Evolutionary conservation across 208 protist species (phyloP), one percentile per base, ranked within the genome.

Genomic region (Leishmania tropica): DNA sequence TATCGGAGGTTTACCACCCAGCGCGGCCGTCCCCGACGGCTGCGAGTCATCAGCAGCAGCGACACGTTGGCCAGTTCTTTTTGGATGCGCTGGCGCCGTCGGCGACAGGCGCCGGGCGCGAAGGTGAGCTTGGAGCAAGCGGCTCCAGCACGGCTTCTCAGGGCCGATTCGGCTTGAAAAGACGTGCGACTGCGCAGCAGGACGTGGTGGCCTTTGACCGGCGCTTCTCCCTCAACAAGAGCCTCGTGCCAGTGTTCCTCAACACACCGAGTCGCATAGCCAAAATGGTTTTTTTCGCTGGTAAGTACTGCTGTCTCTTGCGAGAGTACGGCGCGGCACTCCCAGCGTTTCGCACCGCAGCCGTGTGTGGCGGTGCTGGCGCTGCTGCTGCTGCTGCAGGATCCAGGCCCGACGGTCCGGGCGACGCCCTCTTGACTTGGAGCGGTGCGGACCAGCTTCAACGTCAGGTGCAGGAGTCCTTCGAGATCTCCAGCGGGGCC

Each of bases 281-380:
- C 3, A 96, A 96, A 79, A 96, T 95, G 90, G 83, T 96, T 11
- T 97, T 94, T 80, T 96, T 93, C 62, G 85, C 94, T 13, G 94
- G 94, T 21, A 94, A 93, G 84, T 97, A 97, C 83, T 96, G 94
- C 85, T 96, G 93, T 65, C 86, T 97, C 13, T 79, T 97, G 78
- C 90, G 94, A n/a, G 94, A 97, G 88, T 96, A 88, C 73, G 78
- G 80, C 13, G 81, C 78, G 1, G 78, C 83, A 6, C 88, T 96
- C 42, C 92, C 94, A 15, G 60, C 68, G 21, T 94, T 95, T 87
- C 88, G 88, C 21, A 7, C n/a, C 13, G 4, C 65, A 37, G 0
- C 71, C 10, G 2, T 37, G 17, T 2, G 10, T 1, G 28, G 75
- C 35, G 83, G 60, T 45, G 76, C 76, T 35, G 47, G 31, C 7